Conservation (phyloP, 139 green algal species). For the Ostreobium quekettii region DNA sequence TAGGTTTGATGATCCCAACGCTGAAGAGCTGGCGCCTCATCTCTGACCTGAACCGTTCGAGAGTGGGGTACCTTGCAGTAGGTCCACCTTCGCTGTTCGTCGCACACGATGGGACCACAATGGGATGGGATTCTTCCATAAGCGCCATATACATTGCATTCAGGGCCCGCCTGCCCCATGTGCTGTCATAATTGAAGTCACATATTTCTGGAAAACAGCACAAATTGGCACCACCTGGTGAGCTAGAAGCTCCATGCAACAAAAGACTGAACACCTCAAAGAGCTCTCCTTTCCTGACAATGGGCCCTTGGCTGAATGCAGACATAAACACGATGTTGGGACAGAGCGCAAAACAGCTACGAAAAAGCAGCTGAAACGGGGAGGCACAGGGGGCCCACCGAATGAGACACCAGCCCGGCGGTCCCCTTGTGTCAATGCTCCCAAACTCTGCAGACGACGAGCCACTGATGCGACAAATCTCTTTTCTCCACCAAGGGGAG, state of each 20-base stretch:
- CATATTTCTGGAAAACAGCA: constrained; percentile 21
- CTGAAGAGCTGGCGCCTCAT: background rate
- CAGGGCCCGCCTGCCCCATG: background rate
- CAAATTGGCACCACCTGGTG: constrained; percentile 9
- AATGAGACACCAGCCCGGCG: constrained; percentile 44
- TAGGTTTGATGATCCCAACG: background rate
- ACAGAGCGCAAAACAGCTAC: background rate
- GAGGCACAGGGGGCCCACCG: background rate
- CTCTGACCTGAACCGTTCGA: background rate
- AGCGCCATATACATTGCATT: background rate
- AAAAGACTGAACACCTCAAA: no score
- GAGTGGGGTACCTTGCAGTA: background rate
- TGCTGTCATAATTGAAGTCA: background rate
- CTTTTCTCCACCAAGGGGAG: constrained; percentile 70
- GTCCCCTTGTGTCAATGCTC: constrained; percentile 82
- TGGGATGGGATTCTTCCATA: background rate
- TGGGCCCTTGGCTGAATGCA: background rate
- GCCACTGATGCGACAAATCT: constrained; percentile 81
- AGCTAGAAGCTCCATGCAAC: no score
- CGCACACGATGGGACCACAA: background rate
- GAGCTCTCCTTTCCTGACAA: no score
- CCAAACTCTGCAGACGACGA: constrained; percentile 73
- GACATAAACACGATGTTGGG: background rate
- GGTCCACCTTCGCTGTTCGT: background rate
- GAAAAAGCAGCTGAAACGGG: background rate